phyloP scores from a whole-genome alignment of 2,329 filamentous ascomycete genomes.

The Exophiala lecanii-corni region DNA sequence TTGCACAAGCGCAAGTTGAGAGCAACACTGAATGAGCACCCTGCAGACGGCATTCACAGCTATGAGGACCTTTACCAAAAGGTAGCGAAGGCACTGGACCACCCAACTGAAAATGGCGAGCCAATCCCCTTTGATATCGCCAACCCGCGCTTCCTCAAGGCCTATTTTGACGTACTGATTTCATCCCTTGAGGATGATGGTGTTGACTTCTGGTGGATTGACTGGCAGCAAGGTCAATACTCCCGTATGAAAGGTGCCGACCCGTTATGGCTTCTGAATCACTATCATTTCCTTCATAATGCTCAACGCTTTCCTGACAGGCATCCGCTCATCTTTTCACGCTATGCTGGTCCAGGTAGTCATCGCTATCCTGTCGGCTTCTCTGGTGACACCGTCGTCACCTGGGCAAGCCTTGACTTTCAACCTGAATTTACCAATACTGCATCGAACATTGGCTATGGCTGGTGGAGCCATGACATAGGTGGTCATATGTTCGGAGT shows the following conservation, averaged over 20 bases:
- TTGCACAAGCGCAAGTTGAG: conserved; percentile 51
- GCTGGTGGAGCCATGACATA: conserved; percentile 66
- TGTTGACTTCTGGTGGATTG: conserved; percentile 63
- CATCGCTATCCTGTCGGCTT: conserved; percentile 63
- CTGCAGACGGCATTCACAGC: conserved; percentile 53
- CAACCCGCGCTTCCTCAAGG: conserved; percentile 51
- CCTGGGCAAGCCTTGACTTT: conserved; percentile 58
- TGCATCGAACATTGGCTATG: conserved; percentile 62
- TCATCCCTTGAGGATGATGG: conserved; percentile 52
- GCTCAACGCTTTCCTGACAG: conserved; percentile 34
- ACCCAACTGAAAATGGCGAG: conserved; percentile 43
- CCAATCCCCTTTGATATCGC: conserved; percentile 56
- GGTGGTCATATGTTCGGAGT: conserved; percentile 56
- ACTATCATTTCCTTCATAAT: conserved; percentile 58
- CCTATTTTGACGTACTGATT: conserved; percentile 56
- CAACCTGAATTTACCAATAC: conserved; percentile 65
- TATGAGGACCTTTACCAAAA: conserved; percentile 55
- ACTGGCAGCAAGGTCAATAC: conserved; percentile 60
- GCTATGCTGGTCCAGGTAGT: conserved; percentile 59
- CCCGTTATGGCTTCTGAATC: conserved; percentile 61
- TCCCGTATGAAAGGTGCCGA: conserved; percentile 56
- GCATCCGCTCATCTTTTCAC: conserved; percentile 53
- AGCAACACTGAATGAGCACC: conserved; percentile 58
- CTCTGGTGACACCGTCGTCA: conserved; percentile 57
- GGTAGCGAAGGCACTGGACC: conserved; percentile 49